These are phyloP conservation scores for Logfia minima DNA, from an alignment of 129 eudicot species.

Conservation along the genomic window DNA sequence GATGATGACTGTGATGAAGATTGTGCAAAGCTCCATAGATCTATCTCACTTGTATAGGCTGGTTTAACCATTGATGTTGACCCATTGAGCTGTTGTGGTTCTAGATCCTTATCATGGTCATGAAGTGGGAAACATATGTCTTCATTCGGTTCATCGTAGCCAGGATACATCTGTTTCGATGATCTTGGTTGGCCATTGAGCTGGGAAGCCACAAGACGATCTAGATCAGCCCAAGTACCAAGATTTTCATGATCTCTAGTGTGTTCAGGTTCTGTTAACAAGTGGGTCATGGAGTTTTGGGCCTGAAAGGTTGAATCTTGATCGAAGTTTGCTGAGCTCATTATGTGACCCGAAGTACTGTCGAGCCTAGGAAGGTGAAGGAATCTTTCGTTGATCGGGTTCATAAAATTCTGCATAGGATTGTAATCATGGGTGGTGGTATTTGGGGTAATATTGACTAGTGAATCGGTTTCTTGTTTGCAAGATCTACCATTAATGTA, in stretches of 20 bases:
- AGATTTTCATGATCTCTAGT: constrained; percentile 13
- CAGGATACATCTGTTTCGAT: constrained; percentile 26
- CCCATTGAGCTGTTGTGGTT: constrained; percentile 13
- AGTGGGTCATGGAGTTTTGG: constrained; percentile 31
- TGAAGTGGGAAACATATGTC: constrained; percentile 37
- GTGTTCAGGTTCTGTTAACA: constrained; percentile 20
- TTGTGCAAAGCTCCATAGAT: constrained; percentile 55
- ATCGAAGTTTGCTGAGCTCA: constrained; percentile 16
- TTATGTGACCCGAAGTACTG: constrained; percentile 22
- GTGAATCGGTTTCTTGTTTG: constrained; percentile 38
- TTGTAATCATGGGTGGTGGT: constrained; percentile 24
- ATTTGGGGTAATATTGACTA: neutral
- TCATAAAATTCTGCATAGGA: constrained; percentile 17
- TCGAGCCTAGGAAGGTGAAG: constrained; percentile 57
- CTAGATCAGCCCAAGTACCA: constrained; percentile 53
- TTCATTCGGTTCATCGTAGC: constrained; percentile 30
- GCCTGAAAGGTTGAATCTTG: constrained; percentile 22
- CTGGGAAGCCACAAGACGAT: constrained; percentile 56
- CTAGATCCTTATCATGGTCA: constrained; percentile 23
- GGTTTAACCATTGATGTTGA: constrained; percentile 32
- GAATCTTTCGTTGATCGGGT: constrained; percentile 30
- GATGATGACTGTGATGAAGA: constrained; percentile 49
- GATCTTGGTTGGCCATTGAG: constrained; percentile 45
- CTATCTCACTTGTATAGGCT: constrained; percentile 39
- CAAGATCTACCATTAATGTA: constrained; percentile 43